A percentile compares a stretch with the other conserved stretches of the same genome.
Conservation (phyloP, 2,329 filamentous ascomycete species). For the Aspergillus carbonarius region DNA sequence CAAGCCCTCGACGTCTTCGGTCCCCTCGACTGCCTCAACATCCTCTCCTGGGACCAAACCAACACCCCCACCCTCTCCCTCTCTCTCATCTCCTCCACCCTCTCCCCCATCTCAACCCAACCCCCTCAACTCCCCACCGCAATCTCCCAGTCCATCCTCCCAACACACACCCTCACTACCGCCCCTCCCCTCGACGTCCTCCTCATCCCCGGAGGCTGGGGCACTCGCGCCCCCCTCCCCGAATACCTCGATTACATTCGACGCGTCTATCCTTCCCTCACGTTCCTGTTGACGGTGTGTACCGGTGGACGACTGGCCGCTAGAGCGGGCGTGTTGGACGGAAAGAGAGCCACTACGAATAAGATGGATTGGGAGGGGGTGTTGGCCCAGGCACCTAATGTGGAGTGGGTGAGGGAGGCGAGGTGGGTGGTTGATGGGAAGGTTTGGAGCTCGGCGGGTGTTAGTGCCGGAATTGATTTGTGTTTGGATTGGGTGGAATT, state of each 20-base stretch:
- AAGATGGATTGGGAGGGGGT: conserved; percentile 6
- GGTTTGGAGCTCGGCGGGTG: background rate
- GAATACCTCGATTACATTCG: background rate
- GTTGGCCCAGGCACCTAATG: background rate
- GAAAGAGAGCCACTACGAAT: conserved; percentile 9
- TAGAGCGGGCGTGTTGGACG: conserved; percentile 6
- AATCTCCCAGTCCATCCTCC: conserved; percentile 3
- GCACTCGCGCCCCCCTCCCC: conserved; percentile 6
- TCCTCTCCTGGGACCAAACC: conserved; percentile 16
- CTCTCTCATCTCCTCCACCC: conserved; percentile 1
- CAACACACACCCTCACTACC: background rate
- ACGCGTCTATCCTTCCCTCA: background rate
- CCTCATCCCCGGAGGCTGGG: conserved; percentile 3
- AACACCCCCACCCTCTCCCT: background rate
- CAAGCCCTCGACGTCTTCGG: conserved; percentile 47
- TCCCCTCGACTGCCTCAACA: conserved; percentile 49
- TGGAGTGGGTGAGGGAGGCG: conserved; percentile 8
- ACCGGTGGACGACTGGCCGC: background rate
- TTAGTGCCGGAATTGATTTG: background rate
- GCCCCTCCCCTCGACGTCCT: background rate
- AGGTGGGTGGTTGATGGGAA: conserved; percentile 7
- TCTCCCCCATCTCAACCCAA: conserved; percentile 4
- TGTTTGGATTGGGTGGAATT: background rate
- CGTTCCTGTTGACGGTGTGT: conserved; percentile 1
- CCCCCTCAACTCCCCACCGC: background rate